Base-by-base conservation (phyloP, 2,329 filamentous ascomycete species). In the Pseudogymnoascus sp. region DNA sequence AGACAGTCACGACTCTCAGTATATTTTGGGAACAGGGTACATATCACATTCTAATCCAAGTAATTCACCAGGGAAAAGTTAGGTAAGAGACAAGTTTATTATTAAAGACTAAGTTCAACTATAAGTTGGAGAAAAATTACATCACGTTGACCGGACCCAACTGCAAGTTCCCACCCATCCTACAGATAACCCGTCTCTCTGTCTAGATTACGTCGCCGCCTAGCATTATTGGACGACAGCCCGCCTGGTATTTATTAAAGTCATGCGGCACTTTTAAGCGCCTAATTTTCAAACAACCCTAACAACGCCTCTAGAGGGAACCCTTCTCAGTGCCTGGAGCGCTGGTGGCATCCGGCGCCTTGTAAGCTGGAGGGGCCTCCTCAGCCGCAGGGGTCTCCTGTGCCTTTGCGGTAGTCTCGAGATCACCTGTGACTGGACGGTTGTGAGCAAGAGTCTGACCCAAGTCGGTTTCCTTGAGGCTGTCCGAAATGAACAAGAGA, bases 91-190 rank as follows among this genome's bases (percentile, higher is more conserved):
- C 43, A 50, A 54, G 47, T 32, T 32, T 30, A 54, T 54, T 54
- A 54, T 54, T 54, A 54, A 30, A 50, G 18, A 20, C 47, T 54
- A 54, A 54, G 25, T 54, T 32, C 47, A 54, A 54, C 25, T 18
- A 32, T 30, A 32, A 43, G 47, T 32, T 32, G 47, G 47, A 54
- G n/a, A 54, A 32, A 54, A 54, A 9, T 32, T 32, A 18, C 47
- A 54, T 54, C 32, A 54, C 28, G 47, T 54, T 18, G 47, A 54
- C 47, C n/a, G 16, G n/a, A 54, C 11, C 28, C 28, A 54, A 54
- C 25, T 54, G n/a, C 25, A 54, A 32, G 47, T 18, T 12, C 28
- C 47, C 30, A 50, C 28, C 47, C 30, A 50, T 50, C 25, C 43
- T 18, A 54, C n/a, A 54, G 47, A 54, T 32, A 54, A 54, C 47